Evolutionary conservation across 2,329 filamentous ascomycete species (phyloP), one percentile per base, ranked within the genome.

Genomic region (Colletotrichum endophyticum): DNA sequence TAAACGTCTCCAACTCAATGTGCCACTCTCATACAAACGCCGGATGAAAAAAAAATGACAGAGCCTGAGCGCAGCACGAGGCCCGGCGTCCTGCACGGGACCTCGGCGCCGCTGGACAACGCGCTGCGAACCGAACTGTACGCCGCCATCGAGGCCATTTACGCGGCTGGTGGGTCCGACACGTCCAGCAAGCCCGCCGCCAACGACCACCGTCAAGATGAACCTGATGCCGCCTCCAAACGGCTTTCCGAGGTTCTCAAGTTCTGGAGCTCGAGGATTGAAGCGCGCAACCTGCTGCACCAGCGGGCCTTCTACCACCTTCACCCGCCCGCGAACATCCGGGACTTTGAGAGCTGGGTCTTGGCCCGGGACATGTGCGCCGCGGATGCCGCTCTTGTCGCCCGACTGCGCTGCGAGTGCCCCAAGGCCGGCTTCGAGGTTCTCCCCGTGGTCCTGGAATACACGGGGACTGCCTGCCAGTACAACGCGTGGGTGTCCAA

Each of bases 371-470:
- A 15, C 64, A 53, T 76, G 74, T 70, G 70, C 32, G 22, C 28
- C 11, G 59, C 64, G 6, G 74, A 76, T 32, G 49, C 49, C 32
- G 30, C 32, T 27, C 64, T 76, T 22, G 30, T 56, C 5, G 9
- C 44, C 15, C 63, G 30, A 8, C 70, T 76, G 8, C 64, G 66
- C 27, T 15, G 8, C 25, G 19, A 70, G 11, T 73, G 59, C 28
- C 70, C 74, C 16, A 49, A 73, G 25, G 22, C 62, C n/a, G 71
- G 64, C 7, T 76, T 76, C 36, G 74, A 76, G 28, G 70, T 76
- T 13, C 25, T 76, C 30, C 70, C 59, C 11, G 70, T 74, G n/a
- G 71, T 76, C 34, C n/a, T 76, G 44, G 67, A 70, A 22, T 76
- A 76, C 49, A 70, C 64, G 15, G 74, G 70, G 22, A 74, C 49